Percentiles rank a stretch among this genome's conserved stretches.
These are phyloP conservation scores for Dothideomycetes sp. DNA, from an alignment of 2,329 filamentous ascomycete genomes.

Conservation along the genomic window DNA sequence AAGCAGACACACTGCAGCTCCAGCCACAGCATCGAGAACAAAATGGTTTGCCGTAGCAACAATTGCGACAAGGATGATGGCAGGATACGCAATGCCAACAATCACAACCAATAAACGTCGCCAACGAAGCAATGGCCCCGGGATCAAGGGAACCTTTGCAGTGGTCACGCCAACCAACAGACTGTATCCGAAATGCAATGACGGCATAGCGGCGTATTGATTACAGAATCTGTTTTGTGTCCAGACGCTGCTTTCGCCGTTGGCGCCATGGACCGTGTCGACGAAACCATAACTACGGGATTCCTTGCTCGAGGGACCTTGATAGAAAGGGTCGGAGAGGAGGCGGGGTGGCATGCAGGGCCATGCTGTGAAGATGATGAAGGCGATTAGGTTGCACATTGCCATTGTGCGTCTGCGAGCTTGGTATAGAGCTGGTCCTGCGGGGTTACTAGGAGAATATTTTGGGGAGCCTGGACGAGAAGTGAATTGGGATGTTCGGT, in stretches of 20 bases:
- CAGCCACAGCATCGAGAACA: conserved; percentile 61
- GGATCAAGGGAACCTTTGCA: conserved; percentile 51
- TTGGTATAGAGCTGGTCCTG: conserved; percentile 46
- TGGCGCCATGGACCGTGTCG: conserved; percentile 48
- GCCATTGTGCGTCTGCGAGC: conserved; percentile 49
- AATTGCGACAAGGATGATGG: conserved; percentile 57
- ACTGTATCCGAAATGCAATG: conserved; percentile 66
- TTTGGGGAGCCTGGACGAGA: conserved; percentile 30
- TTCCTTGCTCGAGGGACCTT: conserved; percentile 47
- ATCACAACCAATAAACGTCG: conserved; percentile 42
- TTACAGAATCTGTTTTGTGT: conserved; percentile 66
- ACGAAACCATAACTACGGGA: conserved; percentile 52
- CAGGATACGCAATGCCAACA: conserved; percentile 54
- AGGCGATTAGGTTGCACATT: conserved; percentile 50
- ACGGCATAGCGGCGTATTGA: conserved; percentile 69
- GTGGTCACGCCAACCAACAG: conserved; percentile 64
- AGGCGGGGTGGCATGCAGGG: conserved; percentile 53
- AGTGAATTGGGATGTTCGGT: conserved; percentile 30
- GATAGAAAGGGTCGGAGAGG: conserved; percentile 44
- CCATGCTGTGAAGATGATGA: conserved; percentile 51
- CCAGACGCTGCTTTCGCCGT: conserved; percentile 59
- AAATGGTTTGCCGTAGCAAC: conserved; percentile 66
- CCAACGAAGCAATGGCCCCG: too few species aligned
- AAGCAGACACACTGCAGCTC: conserved; percentile 53
- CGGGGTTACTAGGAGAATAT: conserved; percentile 31